A percentile compares a stretch with the other conserved stretches of the same genome.
Conservation (phyloP, 225 moss, liverwort and hornwort species). For the Straminergon stramineum region DNA sequence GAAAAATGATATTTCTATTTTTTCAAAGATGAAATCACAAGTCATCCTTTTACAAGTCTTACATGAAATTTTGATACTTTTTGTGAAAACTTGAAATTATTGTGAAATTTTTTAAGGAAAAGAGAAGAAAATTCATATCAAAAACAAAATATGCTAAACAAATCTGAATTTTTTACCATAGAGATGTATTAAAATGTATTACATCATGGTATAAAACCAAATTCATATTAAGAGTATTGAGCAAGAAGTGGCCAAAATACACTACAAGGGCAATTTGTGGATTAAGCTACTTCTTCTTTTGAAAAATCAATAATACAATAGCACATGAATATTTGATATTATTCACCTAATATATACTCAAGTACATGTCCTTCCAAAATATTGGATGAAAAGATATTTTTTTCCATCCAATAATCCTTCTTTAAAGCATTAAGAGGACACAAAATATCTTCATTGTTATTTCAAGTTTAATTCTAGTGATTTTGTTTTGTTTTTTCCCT, state of each 20-base stretch:
- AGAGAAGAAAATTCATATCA: neutral
- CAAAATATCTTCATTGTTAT: neutral
- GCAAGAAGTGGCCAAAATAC: neutral
- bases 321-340: rapidly evolving
- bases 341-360: neutral
- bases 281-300: neutral
- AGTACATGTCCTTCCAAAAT: neutral
- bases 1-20: too few relatives aligned
- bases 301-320: neutral
- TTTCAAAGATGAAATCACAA: too few relatives aligned
- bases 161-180: neutral
- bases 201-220: neutral
- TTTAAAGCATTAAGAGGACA: neutral
- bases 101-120: neutral
- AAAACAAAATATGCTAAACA: neutral
- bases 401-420: rapidly evolving
- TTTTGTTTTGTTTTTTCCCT: too few relatives aligned
- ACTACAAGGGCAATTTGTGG: neutral
- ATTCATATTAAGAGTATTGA: neutral
- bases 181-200: neutral
- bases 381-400: neutral
- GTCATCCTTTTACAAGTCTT: too few relatives aligned
- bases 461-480: too few relatives aligned
- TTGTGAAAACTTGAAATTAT: neutral
- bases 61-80: too few relatives aligned